These are phyloP conservation scores for Phytophthora macrochlamydospora DNA, from an alignment of 352 stramenopile genomes.

Conservation along the genomic window DNA sequence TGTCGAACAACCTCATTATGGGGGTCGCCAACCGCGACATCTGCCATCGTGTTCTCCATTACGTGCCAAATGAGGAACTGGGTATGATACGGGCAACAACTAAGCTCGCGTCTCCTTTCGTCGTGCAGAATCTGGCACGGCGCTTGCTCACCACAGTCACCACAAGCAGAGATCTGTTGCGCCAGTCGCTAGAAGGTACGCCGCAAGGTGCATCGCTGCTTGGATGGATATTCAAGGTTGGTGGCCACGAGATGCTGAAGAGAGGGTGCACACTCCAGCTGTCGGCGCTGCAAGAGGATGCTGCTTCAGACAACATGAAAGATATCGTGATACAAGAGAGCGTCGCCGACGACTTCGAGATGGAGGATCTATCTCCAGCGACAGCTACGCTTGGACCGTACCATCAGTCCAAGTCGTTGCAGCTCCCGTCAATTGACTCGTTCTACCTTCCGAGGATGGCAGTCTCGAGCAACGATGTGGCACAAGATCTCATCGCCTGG, in stretches of 20 bases:
- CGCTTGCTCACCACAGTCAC: background rate
- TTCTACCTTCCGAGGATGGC: background rate
- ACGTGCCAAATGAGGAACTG: background rate
- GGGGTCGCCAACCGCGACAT: background rate
- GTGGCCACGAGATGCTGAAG: background rate
- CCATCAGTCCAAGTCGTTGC: background rate
- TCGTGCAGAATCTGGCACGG: background rate
- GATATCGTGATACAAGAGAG: background rate
- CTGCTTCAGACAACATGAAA: background rate
- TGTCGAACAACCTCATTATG: background rate
- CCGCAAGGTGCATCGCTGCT: background rate
- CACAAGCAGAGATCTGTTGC: background rate
- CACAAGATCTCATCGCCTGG: background rate
- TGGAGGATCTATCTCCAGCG: background rate
- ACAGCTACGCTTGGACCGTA: background rate
- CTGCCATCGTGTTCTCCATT: slow-evolving; percentile 1
- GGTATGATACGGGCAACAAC: background rate
- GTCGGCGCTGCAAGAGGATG: background rate
- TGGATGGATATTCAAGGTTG: background rate
- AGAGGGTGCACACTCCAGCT: background rate
- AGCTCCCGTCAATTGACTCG: background rate
- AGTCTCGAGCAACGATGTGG: background rate
- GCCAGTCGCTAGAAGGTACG: background rate
- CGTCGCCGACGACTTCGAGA: background rate
- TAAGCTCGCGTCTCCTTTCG: slow-evolving; percentile 9